phyloP scores from a whole-genome alignment of 1,284 basidiomycete species.

The Tranzscheliella williamsii region DNA sequence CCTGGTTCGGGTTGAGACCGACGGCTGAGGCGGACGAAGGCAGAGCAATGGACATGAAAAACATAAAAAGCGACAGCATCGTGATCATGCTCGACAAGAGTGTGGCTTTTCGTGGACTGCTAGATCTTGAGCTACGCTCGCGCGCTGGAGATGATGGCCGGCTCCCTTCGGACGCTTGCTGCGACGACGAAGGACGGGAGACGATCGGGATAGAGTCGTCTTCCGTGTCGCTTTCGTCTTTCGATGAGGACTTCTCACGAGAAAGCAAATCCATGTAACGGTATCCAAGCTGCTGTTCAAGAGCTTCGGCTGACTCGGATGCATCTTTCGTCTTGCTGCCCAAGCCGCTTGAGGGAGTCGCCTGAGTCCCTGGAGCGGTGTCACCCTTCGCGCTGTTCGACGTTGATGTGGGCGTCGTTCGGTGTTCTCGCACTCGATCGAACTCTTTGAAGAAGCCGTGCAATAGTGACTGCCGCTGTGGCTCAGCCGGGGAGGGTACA shows the following conservation, averaged over 20 bases:
- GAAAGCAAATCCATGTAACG: not conserved
- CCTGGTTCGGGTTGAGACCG: not conserved
- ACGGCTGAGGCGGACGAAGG: conserved; percentile 1
- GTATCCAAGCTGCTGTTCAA: no score
- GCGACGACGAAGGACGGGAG: conserved; percentile 1
- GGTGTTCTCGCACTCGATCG: conserved; percentile 10
- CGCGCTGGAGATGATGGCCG: no score
- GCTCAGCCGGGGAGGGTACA: conserved; percentile 1
- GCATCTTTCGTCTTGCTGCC: not conserved
- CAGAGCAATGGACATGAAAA: conserved; percentile 4
- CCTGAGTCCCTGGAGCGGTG: not conserved
- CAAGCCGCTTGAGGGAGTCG: not conserved
- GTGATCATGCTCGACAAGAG: conserved; percentile 11
- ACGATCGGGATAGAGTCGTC: conserved; percentile 1
- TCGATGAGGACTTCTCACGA: not conserved
- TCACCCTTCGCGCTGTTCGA: not conserved
- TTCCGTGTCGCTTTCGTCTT: not conserved
- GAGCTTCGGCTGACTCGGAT: not conserved
- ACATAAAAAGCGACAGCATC: conserved; percentile 16
- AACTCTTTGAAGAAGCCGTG: conserved; percentile 20
- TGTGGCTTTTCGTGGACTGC: not conserved
- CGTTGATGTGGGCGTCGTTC: not conserved
- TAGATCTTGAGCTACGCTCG: conserved; percentile 3
- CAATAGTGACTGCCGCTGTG: conserved; percentile 14
- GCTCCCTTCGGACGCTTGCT: no score